Percentiles rank a stretch among this genome's conserved stretches.
Evolutionary conservation across 257 asterid species (phyloP).

Genomic region (Solanum lignicaule): DNA sequence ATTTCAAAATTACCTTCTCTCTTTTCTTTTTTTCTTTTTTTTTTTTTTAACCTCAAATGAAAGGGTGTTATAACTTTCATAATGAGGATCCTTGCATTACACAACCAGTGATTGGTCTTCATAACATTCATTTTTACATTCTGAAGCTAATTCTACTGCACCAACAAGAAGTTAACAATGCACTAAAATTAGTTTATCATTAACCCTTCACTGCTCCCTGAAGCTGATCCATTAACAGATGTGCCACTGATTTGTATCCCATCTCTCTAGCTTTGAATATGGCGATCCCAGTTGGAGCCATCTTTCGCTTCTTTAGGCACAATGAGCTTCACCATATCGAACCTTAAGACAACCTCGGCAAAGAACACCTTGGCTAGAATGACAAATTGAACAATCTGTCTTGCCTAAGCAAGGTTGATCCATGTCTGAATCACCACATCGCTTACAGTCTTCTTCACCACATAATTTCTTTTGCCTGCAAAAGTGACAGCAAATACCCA

Average conservation of each 20-base stretch:
- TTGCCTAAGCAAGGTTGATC: slow-evolving; percentile 72
- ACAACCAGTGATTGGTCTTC: neutral
- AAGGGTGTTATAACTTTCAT: neutral
- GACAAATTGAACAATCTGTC: slow-evolving; percentile 78
- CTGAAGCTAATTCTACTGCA: neutral
- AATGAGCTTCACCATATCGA: slow-evolving; percentile 86
- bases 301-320: slow-evolving; percentile 60
- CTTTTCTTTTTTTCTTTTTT: no score
- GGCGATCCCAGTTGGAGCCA: slow-evolving; percentile 78
- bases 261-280: slow-evolving; percentile 63
- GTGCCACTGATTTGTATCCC: slow-evolving; percentile 92
- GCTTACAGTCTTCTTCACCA: slow-evolving; percentile 83
- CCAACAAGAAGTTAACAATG: neutral
- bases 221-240: slow-evolving; percentile 61
- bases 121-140: neutral
- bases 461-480: slow-evolving; percentile 92
- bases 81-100: neutral
- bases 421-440: slow-evolving; percentile 58
- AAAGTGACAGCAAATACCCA: slow-evolving; percentile 82
- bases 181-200: neutral
- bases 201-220: slow-evolving; percentile 19
- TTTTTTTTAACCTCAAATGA: neutral
- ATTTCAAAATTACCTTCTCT: no score
- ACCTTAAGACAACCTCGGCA: slow-evolving; percentile 81
- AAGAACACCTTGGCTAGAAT: slow-evolving; percentile 58